A percentile compares a stretch with the other conserved stretches of the same genome.
These are phyloP conservation scores for Theobroma grandiflorum DNA, from an alignment of 441 rosid species.

Conservation along the genomic window DNA sequence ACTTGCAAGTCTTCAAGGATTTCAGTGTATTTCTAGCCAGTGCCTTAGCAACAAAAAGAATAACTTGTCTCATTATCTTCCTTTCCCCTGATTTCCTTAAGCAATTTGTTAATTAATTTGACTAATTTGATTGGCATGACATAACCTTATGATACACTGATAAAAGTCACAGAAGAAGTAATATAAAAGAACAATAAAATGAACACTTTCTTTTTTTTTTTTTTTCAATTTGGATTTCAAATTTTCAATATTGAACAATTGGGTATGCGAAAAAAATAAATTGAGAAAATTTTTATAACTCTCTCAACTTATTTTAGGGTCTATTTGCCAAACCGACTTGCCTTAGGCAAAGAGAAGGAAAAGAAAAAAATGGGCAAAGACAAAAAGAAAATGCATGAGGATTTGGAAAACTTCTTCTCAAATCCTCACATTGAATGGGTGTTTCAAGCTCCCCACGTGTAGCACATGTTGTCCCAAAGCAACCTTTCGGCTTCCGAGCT, in stretches of 20 bases:
- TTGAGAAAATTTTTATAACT: conserved; percentile 10
- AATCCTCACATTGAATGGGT: conserved; percentile 62
- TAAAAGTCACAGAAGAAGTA: neutral
- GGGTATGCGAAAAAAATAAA: neutral
- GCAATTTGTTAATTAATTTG: neutral
- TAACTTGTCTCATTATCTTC: neutral
- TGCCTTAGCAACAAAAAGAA: neutral
- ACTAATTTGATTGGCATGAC: neutral
- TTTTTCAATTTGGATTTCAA: neutral
- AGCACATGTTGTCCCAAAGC: conserved; percentile 77
- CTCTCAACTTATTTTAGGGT: conserved; percentile 22
- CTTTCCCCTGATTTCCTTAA: neutral
- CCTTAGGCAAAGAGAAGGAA: neutral
- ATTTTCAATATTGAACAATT: conserved; percentile 12
- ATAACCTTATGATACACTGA: neutral
- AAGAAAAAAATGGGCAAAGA: neutral
- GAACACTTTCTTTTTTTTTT: neutral
- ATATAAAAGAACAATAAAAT: neutral
- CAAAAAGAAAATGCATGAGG: neutral
- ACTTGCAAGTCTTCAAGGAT: neutral
- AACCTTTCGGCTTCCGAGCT: conserved; percentile 66
- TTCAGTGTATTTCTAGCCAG: neutral
- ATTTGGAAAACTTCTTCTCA: conserved; percentile 43
- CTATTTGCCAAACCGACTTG: conserved; percentile 4
- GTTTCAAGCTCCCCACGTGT: conserved; percentile 76